Percentiles rank a stretch among this genome's conserved stretches.
These are phyloP conservation scores for Fusarium sp. DNA, from an alignment of 2,329 filamentous ascomycete genomes.

Conservation along the genomic window DNA sequence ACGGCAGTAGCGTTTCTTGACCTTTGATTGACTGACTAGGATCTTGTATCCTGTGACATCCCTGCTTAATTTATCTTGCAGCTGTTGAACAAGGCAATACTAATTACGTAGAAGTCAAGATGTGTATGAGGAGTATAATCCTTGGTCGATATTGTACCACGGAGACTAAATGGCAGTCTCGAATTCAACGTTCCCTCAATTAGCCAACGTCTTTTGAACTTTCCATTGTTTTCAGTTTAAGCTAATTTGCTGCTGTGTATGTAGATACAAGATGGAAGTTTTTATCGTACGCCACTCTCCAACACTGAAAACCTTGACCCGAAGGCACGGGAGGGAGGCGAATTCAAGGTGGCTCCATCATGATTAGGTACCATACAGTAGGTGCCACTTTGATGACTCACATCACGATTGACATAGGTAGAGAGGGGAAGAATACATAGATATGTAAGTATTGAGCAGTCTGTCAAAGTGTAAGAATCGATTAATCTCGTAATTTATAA, in stretches of 20 bases:
- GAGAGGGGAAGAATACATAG: background rate
- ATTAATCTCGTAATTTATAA: slow-evolving; percentile 1
- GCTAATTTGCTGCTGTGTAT: background rate
- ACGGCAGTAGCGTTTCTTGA: background rate
- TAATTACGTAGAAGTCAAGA: background rate
- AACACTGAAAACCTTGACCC: background rate
- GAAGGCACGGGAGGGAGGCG: background rate
- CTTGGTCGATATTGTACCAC: background rate
- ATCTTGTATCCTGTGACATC: background rate
- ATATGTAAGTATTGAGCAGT: background rate
- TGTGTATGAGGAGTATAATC: background rate
- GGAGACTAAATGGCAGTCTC: background rate
- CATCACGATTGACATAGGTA: background rate
- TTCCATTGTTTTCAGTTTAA: background rate
- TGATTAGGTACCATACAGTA: background rate
- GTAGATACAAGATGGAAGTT: background rate
- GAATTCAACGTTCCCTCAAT: background rate
- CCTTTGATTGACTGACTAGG: background rate
- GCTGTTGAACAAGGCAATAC: background rate
- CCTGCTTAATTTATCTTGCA: background rate
- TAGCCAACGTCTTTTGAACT: background rate
- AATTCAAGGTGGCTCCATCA: slow-evolving; percentile 14
- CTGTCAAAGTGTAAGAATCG: background rate
- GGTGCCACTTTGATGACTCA: slow-evolving; percentile 24
- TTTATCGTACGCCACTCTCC: background rate